A percentile compares a stretch with the other conserved stretches of the same genome.
These are phyloP conservation scores for Stachybotrys echinatus DNA, from an alignment of 2,329 filamentous ascomycete genomes.

Conservation along the genomic window DNA sequence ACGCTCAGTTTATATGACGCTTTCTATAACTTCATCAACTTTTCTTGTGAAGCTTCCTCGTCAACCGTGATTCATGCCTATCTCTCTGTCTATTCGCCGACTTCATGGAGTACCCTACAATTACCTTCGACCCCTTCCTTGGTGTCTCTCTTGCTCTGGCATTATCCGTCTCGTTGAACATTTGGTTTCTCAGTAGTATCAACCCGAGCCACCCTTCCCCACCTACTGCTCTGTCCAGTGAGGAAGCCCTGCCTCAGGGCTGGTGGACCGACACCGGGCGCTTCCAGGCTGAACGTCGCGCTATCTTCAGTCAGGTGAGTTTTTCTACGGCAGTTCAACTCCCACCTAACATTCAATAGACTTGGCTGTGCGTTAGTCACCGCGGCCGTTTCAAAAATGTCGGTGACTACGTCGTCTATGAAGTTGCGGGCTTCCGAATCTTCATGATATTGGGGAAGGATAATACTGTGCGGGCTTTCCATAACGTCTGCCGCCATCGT, in stretches of 20 bases:
- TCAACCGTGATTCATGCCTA: no score
- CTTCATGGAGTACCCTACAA: background rate
- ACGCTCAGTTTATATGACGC: no score
- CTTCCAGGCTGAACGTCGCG: slow-evolving; percentile 37
- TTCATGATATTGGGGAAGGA: slow-evolving; percentile 29
- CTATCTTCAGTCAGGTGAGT: slow-evolving; percentile 27
- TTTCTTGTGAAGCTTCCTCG: no score
- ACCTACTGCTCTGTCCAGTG: background rate
- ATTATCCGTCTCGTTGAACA: background rate
- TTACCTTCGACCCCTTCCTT: background rate
- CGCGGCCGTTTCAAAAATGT: slow-evolving; percentile 22
- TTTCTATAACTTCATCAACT: no score
- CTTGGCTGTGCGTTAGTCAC: slow-evolving; percentile 32
- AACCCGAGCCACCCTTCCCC: background rate
- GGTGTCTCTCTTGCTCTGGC: background rate
- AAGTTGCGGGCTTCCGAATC: slow-evolving; percentile 29
- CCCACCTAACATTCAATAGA: slow-evolving; percentile 16
- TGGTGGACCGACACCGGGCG: slow-evolving; percentile 20
- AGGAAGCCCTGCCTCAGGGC: background rate
- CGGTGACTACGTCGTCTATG: slow-evolving; percentile 28
- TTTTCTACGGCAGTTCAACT: background rate
- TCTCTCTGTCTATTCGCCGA: no score
- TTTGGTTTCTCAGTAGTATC: background rate
- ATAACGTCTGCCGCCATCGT: slow-evolving; percentile 39
- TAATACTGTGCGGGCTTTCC: slow-evolving; percentile 22